Evolutionary conservation across 2,329 filamentous ascomycete species (phyloP), one percentile per base, ranked within the genome.

Genomic region (Calcarisporium arbuscula): DNA sequence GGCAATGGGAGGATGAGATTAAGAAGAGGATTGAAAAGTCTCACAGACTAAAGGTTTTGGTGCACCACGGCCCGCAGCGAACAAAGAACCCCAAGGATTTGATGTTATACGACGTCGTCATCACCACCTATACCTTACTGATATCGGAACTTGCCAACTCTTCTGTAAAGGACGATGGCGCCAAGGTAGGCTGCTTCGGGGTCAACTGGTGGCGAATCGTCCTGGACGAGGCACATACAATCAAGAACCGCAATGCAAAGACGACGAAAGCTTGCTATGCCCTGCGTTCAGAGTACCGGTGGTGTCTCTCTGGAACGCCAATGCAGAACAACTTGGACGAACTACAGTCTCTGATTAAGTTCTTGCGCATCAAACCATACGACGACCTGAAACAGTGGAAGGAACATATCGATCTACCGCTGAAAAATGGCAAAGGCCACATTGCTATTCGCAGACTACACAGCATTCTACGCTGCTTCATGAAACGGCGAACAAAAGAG

Each of bases 301-400:
- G 92, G 92, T 96, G 92, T 53, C 64, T 98, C 42, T 95, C 89
- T 1, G 92, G 92, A 34, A 98, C 92, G 2, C 92, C 92, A 0
- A 88, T 98, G 82, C 92, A 98, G 56, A 98, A 98, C 62, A 96
- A 95, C 50, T 74, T 98, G 6, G 92, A 98, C 46, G 92, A 98
- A 59, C 67, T 98, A 33, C 92, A 98, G 54, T 94, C 87, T 46
- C 65, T 98, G 35, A 86, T 98, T 56, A 85, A 82, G 42, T 98
- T 98, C 58, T 70, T 98, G 23, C 80, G 85, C 12, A 95, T 98
- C 53, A 83, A 85, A 47, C 92, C 92, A 1, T 96, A 92, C 52
- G 82, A 94, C 50, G 80, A 95, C 36, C 67, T 95, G 15, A 72
- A 75, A 8, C 78, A 83, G 40, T 98, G 92, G 90, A 89, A 90